Conservation (phyloP, 441 rosid genomes). For the Gossypium gossypioides region DNA sequence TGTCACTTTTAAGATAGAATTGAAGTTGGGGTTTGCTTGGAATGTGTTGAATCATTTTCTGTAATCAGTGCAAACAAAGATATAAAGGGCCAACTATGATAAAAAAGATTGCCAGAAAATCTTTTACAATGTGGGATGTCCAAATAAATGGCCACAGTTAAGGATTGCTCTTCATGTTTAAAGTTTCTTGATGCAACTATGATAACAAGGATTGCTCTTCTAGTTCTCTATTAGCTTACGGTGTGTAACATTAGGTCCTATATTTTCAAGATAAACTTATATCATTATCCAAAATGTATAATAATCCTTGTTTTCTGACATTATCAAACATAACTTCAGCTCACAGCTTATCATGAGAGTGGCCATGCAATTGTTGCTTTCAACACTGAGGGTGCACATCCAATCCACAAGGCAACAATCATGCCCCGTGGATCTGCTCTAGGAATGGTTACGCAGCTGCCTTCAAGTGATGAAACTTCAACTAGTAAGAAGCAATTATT, state of each 20-base stretch:
- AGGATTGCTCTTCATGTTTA: not conserved
- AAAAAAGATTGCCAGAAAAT: not conserved
- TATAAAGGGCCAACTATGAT: not conserved
- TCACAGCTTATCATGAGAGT: slow-evolving; percentile 97
- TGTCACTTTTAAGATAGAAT: not conserved
- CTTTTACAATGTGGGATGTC: not conserved
- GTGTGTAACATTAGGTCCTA: not conserved
- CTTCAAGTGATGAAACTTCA: slow-evolving; percentile 89
- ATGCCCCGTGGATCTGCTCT: slow-evolving; percentile 96
- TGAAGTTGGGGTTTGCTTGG: not conserved
- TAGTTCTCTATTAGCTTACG: not conserved
- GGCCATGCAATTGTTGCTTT: slow-evolving; percentile 95
- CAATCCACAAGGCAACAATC: slow-evolving; percentile 94
- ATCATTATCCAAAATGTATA: slow-evolving; percentile 1
- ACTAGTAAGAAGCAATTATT: slow-evolving; percentile 83
- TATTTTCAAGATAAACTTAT: not conserved
- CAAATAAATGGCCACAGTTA: not conserved
- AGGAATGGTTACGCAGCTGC: slow-evolving; percentile 98
- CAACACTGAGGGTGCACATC: slow-evolving; percentile 86
- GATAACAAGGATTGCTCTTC: no score
- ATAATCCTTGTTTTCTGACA: slow-evolving; percentile 12
- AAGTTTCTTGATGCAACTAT: not conserved
- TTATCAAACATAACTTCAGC: slow-evolving; percentile 32
- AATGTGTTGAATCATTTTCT: not conserved
- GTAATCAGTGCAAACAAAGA: not conserved